Base-by-base conservation (phyloP, 1,284 basidiomycete genomes). In the Cronartium ribicola region DNA sequence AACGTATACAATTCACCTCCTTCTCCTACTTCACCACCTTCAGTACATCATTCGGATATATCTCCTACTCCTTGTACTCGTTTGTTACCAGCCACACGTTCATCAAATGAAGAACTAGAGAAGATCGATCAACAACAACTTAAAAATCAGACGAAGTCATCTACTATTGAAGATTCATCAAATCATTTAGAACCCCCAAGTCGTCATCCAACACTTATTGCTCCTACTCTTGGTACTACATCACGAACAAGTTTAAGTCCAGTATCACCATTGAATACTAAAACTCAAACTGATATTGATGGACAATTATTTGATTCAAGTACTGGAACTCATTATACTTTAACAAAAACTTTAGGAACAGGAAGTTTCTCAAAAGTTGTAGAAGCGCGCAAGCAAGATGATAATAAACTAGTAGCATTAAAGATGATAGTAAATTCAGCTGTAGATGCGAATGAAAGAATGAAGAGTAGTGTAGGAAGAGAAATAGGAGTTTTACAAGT, bases 401-500 rank as follows among this genome's bases (percentile, higher is more conserved):
- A 22, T 60, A 11, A 60, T 60, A n/a, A 60, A 60, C 5, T 60
- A 2, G 59, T 60, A 29, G 59, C 59, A 5, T 22, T 60, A 29
- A 60, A 60, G 22, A 60, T 60, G 59, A 60, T 60, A 5, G n/a
- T 22, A 11, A 60, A 60, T 14, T n/a, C 13, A 22, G 59, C 59
- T 4, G 59, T 60, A 77, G 83, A 84, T 48, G 81, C 82, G 63
- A 86, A 88, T 78, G 85, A 91, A 76, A 83, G 91, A 66, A 91
- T 91, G 76, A 83, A 89, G 41, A 91, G 92, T 72, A 89, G 88
- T 76, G 94, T 94, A 80, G 86, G 92, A 57, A 84, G 92, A 29
- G 92, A 94, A 82, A 91, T 92, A 8, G 91, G 93, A 79, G 89
- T 94, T 8, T 83, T 95, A 48, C 86, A 89, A 80, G 88, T 89